Base-by-base conservation (phyloP, 257 asterid species). In the Jacaranda mimosifolia region DNA sequence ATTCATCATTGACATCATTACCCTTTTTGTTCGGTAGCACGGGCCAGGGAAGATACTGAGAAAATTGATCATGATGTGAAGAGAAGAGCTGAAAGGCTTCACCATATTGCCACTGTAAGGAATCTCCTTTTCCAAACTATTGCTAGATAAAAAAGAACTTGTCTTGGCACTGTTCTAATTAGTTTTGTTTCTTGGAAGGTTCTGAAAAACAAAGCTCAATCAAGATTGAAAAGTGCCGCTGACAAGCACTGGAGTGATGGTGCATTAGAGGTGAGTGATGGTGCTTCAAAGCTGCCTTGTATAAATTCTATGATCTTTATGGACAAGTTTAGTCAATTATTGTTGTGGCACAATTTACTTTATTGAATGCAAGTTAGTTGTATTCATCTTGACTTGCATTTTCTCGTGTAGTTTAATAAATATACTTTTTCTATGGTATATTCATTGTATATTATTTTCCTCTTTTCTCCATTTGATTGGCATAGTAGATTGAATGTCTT, bases 181-280 rank as follows among this genome's bases (percentile, higher is more conserved):
- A 35, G 68, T 63, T 60, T 35, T 35, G 77, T 74, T 73, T 40
- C 76, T 76, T 63, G 21, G 43, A 90, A 94, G 99, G 79, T 91
- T 79, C 84, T 95, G 57, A 93, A 89, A 82, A 82, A 80, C 68
- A 87, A 80, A 83, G 98, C 99, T 80, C 81, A 93, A 84, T 87
- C 94, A 2, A 87, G 85, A 81, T 81, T 95, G 86, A 93, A 93
- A 87, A 91, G 56, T 57, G 98, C 91, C 63, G 99, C 99, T 52
- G 97, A 91, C 82, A 84, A 85, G 77, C 98, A 95, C 80, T 93
- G 99, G 99, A 95, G 93, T 67, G 92, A 93, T 81, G 99, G 99
- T 60, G 99, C 98, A 67, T 86, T 89, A 78, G 93, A 89, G 91
- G 93, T 89, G 62, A 7, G 18, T 66, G 59, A 42, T 72, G 55